Percentiles rank a stretch among this genome's conserved stretches.
phyloP scores from a whole-genome alignment of 2,329 filamentous ascomycete genomes.

The Tolypocladium amazonense region DNA sequence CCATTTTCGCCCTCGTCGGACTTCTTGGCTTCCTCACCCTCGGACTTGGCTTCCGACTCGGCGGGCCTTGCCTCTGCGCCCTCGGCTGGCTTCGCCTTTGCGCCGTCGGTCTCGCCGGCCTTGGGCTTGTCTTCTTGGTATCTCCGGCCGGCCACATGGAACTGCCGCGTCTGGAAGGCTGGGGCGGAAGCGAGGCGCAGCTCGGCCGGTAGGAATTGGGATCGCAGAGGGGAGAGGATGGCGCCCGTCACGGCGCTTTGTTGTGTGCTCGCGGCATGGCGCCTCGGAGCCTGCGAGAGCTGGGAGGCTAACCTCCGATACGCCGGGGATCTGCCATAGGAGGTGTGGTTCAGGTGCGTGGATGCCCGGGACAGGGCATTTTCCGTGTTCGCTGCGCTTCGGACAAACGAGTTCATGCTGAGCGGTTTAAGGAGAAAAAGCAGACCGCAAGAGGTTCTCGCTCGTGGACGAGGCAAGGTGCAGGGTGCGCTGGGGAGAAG shows the following conservation, averaged over 20 bases:
- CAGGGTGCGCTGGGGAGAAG: constrained; percentile 11
- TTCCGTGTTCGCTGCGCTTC: constrained; percentile 30
- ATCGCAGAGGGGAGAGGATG: constrained; percentile 29
- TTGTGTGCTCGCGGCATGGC: constrained; percentile 15
- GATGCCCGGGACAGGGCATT: constrained; percentile 30
- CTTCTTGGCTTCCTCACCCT: constrained; percentile 34
- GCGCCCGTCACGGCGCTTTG: constrained; percentile 15
- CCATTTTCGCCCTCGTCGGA: constrained; percentile 27
- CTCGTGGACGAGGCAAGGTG: constrained; percentile 13
- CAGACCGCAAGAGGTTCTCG: constrained; percentile 18
- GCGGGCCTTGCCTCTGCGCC: constrained; percentile 10
- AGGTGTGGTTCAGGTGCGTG: constrained; percentile 20
- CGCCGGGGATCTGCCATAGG: constrained; percentile 34
- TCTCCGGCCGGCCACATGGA: constrained; percentile 20
- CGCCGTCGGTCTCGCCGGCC: neutral
- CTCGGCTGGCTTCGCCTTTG: neutral
- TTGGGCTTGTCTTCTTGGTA: constrained; percentile 24
- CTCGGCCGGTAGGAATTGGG: constrained; percentile 29
- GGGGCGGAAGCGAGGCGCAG: constrained; percentile 21
- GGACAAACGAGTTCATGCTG: constrained; percentile 37
- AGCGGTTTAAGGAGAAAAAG: constrained; percentile 9
- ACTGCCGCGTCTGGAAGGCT: constrained; percentile 16
- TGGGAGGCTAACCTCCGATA: constrained; percentile 35
- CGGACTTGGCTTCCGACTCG: constrained; percentile 10
- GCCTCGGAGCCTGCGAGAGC: constrained; percentile 17